Percentiles rank a stretch among this genome's conserved stretches.
Evolutionary conservation across 148 eudicot species (phyloP).

Genomic region (Vaccinium macrocarpon): DNA sequence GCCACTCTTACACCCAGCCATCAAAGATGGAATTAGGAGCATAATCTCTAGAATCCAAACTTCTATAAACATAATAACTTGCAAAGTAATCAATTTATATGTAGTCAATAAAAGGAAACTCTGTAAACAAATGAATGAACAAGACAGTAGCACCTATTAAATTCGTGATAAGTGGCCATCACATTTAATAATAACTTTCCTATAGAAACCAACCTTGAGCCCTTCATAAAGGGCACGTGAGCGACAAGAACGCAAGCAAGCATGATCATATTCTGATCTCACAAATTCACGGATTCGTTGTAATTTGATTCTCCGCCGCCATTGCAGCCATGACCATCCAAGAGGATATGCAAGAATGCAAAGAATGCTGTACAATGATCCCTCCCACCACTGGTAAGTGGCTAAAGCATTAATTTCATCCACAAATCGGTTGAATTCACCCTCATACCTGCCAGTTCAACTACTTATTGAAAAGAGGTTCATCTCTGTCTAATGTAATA

Average conservation of each 20-base stretch:
- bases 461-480: neutral
- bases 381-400: slow-evolving; percentile 99
- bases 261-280: slow-evolving; percentile 97
- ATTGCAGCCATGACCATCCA: slow-evolving; percentile 98
- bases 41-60: neutral
- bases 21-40: neutral
- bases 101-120: neutral
- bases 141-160: neutral
- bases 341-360: slow-evolving; percentile 78
- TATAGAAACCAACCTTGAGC: slow-evolving; percentile 59
- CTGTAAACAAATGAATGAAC: neutral
- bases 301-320: slow-evolving; percentile 83
- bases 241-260: slow-evolving; percentile 96
- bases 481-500: neutral
- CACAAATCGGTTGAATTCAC: slow-evolving; percentile 88
- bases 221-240: slow-evolving; percentile 99
- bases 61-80: neutral
- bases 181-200: neutral
- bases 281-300: slow-evolving; percentile 94
- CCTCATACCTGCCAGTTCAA: slow-evolving; percentile 66
- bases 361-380: slow-evolving; percentile 80
- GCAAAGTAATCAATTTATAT: neutral
- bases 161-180: neutral
- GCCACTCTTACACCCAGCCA: neutral
- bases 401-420: slow-evolving; percentile 88